Evolutionary conservation across 371 early-diverging fungal genomes (phyloP).

Genomic region (Dichotomocladium elegans): DNA sequence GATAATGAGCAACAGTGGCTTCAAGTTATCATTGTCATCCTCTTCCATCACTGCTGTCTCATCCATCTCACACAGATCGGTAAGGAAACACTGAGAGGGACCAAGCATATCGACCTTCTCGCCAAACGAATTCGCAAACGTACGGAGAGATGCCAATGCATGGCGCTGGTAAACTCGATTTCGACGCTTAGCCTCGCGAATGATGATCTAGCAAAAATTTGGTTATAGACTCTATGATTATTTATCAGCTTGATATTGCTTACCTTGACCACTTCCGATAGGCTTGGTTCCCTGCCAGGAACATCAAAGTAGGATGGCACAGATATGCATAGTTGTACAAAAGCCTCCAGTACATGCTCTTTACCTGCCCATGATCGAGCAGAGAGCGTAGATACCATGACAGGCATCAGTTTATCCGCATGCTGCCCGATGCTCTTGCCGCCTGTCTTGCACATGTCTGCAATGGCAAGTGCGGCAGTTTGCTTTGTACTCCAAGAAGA

Average conservation of each 20-base stretch:
- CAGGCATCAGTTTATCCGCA: slow-evolving; percentile 53
- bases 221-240: not conserved
- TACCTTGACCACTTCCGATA: slow-evolving; percentile 52
- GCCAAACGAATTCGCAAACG: slow-evolving; percentile 53
- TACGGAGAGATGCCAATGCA: slow-evolving; percentile 63
- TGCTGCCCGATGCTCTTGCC: slow-evolving; percentile 28
- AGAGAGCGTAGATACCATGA: slow-evolving; percentile 61
- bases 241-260: not conserved
- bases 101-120: slow-evolving; percentile 50
- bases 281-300: slow-evolving; percentile 17
- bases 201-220: slow-evolving; percentile 32
- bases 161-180: slow-evolving; percentile 67
- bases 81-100: slow-evolving; percentile 54
- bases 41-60: slow-evolving; percentile 53
- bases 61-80: slow-evolving; percentile 53
- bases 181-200: slow-evolving; percentile 72
- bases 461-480: slow-evolving; percentile 71
- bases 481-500: slow-evolving; percentile 78
- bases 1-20: slow-evolving; percentile 62
- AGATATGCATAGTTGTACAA: slow-evolving; percentile 58
- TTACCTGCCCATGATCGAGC: slow-evolving; percentile 90
- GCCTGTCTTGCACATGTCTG: slow-evolving; percentile 54
- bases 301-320: slow-evolving; percentile 46
- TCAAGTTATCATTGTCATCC: slow-evolving; percentile 62
- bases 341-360: slow-evolving; percentile 73